Percentiles rank a stretch among this genome's conserved stretches.
phyloP scores from a whole-genome alignment of 78 protist genomes.

The Dictyostelium capitatum region DNA sequence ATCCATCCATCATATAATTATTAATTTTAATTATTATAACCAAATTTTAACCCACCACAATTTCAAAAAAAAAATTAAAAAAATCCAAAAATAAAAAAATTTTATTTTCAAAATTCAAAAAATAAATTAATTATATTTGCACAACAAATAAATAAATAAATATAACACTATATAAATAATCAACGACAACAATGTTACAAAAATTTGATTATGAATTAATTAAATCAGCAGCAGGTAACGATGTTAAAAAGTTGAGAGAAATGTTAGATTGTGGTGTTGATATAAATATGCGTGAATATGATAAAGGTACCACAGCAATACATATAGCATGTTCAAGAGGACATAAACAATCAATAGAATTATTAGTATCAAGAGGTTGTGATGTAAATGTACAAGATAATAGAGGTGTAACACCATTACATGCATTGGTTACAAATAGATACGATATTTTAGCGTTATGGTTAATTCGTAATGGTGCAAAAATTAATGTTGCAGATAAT shows the following conservation, averaged over 20 bases:
- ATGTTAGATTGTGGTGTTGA: conserved; percentile 77
- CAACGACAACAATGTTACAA: too few relatives aligned
- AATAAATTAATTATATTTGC: not conserved
- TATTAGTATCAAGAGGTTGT: conserved; percentile 64
- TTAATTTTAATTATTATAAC: too few relatives aligned
- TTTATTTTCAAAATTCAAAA: not conserved
- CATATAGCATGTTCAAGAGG: conserved; percentile 78
- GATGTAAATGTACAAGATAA: conserved; percentile 70
- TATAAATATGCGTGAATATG: conserved; percentile 63
- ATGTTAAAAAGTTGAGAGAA: conserved; percentile 58
- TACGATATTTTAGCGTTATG: conserved; percentile 68
- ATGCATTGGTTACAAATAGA: conserved; percentile 57
- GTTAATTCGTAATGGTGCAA: conserved; percentile 70
- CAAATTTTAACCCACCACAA: not conserved
- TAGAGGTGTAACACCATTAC: conserved; percentile 62
- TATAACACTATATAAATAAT: not conserved
- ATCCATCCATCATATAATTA: too few relatives aligned
- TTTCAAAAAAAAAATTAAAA: not conserved
- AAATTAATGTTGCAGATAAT: conserved; percentile 31
- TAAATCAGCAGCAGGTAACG: conserved; percentile 55
- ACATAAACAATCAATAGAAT: conserved; percentile 52
- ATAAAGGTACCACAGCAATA: conserved; percentile 69
- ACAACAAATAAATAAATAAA: not conserved
- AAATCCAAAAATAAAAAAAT: not conserved
- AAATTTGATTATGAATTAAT: conserved; percentile 76